These are phyloP conservation scores for Wallacemonas sp. DNA, from an alignment of 208 protist genomes.

Conservation along the genomic window DNA sequence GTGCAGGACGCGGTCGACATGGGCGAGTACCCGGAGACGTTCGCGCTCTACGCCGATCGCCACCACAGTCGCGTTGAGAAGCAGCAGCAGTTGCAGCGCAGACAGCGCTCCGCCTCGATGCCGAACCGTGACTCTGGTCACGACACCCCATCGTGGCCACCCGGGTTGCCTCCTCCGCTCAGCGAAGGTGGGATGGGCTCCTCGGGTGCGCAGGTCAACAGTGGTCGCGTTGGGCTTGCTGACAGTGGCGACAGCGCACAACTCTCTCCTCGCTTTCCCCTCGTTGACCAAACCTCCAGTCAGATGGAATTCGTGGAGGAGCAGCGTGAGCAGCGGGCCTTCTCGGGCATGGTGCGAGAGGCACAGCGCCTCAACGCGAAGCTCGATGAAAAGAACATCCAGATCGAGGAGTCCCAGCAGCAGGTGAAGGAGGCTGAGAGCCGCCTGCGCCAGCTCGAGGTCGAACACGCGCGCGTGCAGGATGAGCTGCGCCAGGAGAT, in stretches of 20 bases:
- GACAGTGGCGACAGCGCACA: background rate
- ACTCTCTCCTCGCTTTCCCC: background rate
- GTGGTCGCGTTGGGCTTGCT: background rate
- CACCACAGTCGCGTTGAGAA: conserved; percentile 2
- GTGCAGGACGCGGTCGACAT: conserved; percentile 21
- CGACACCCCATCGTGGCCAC: no score
- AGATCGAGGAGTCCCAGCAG: conserved; percentile 13
- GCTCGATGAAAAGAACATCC: conserved; percentile 15
- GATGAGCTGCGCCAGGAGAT: conserved; percentile 16
- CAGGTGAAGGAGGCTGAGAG: conserved; percentile 9
- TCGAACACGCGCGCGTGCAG: conserved; percentile 15
- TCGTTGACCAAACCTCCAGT: conserved; percentile 5
- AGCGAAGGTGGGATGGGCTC: background rate
- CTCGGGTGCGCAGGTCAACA: background rate
- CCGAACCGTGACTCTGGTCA: no score
- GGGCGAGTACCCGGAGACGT: conserved; percentile 17
- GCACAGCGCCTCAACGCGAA: background rate
- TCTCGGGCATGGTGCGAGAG: conserved; percentile 6
- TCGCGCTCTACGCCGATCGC: conserved; percentile 12
- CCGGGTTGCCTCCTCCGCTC: background rate
- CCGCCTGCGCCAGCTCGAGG: conserved; percentile 3
- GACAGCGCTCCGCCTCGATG: no score
- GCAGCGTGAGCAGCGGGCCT: conserved; percentile 15
- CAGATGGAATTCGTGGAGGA: conserved; percentile 2
- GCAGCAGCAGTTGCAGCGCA: conserved; percentile 1